phyloP scores from a whole-genome alignment of 306 rosid genomes.

The Quercus alba region DNA sequence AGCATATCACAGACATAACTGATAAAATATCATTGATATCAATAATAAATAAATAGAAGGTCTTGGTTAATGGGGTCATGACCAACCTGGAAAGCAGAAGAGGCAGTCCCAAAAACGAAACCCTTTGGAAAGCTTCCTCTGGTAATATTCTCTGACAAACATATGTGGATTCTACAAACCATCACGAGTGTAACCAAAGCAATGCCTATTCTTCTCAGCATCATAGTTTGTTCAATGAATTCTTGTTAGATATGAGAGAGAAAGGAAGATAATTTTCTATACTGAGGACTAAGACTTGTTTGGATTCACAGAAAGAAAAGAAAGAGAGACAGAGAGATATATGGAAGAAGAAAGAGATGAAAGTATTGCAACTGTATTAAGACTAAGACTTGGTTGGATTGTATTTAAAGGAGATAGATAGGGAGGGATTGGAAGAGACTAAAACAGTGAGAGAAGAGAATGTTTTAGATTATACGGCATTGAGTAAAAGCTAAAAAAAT shows the following conservation, averaged over 20 bases:
- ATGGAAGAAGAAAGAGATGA: not conserved
- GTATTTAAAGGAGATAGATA: not conserved
- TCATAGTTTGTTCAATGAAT: slow-evolving; percentile 19
- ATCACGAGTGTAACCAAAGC: slow-evolving; percentile 15
- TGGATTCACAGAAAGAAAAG: not conserved
- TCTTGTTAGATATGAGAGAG: not conserved
- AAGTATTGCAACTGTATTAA: not conserved
- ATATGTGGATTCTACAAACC: slow-evolving; percentile 32
- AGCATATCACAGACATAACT: too few relatives aligned
- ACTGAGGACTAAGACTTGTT: not conserved
- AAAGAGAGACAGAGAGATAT: not conserved
- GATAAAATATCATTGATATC: too few relatives aligned
- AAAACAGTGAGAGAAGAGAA: not conserved
- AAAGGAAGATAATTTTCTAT: not conserved
- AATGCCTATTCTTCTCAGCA: slow-evolving; percentile 30
- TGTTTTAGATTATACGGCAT: not conserved
- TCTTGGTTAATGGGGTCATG: not conserved
- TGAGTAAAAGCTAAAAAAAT: not conserved
- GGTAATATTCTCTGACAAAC: slow-evolving; percentile 39
- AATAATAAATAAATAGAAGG: not conserved
- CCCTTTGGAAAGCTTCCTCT: slow-evolving; percentile 66
- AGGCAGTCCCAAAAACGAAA: slow-evolving; percentile 84
- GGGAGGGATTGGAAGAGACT: not conserved
- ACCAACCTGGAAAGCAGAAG: slow-evolving; percentile 84
- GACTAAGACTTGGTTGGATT: not conserved